These are phyloP conservation scores for Imleria badia DNA, from an alignment of 768 basidiomycete genomes.

Conservation along the genomic window DNA sequence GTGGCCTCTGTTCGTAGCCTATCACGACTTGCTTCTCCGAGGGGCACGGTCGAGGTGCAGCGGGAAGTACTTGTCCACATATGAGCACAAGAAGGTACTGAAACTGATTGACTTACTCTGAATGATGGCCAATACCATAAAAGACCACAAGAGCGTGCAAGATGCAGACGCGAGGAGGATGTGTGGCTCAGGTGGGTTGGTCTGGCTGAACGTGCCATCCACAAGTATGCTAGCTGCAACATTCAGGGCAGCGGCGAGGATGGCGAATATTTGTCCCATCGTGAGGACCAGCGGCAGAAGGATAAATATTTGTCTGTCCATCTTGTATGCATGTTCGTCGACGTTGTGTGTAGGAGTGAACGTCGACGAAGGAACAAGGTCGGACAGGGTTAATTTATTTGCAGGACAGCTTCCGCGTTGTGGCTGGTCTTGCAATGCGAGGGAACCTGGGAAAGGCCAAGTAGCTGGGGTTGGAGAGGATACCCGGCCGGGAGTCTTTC, in stretches of 20 bases:
- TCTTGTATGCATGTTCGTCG: background rate
- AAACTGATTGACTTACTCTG: slow-evolving; percentile 21
- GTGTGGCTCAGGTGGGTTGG: background rate
- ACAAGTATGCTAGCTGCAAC: slow-evolving; percentile 14
- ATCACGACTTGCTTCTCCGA: slow-evolving; percentile 7
- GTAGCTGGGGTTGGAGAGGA: slow-evolving; percentile 32
- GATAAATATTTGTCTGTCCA: background rate
- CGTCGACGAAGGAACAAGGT: slow-evolving; percentile 2
- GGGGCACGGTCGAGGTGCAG: background rate
- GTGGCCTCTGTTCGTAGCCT: background rate
- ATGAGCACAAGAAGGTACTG: background rate
- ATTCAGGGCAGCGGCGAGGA: slow-evolving; percentile 23
- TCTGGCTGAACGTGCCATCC: background rate
- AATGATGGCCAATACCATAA: slow-evolving; percentile 16
- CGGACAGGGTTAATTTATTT: background rate
- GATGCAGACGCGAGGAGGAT: slow-evolving; percentile 21
- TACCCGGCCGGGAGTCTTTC: slow-evolving; percentile 15
- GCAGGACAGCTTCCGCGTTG: background rate
- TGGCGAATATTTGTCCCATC: slow-evolving; percentile 23
- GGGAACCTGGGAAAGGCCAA: slow-evolving; percentile 34
- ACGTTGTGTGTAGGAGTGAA: background rate
- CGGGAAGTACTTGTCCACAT: slow-evolving; percentile 23
- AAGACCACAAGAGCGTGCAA: slow-evolving; percentile 27
- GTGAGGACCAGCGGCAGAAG: slow-evolving; percentile 14
- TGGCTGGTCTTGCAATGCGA: slow-evolving; percentile 14